Evolutionary conservation across 257 asterid species (phyloP).

Genomic region (Ballota nigra): DNA sequence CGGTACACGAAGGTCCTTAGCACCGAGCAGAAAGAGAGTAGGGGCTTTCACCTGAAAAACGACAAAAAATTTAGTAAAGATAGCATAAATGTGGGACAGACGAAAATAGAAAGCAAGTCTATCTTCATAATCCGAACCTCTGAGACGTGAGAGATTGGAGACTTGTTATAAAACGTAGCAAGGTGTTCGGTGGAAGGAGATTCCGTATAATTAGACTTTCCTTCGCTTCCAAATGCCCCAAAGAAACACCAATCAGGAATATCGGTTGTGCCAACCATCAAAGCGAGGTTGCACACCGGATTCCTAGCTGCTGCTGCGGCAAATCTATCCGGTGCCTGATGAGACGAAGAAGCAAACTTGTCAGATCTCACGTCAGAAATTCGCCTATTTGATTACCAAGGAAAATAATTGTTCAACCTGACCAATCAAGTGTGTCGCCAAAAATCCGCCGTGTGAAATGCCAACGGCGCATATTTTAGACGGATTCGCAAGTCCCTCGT

Average conservation of each 20-base stretch:
- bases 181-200: conserved; percentile 78
- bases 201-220: conserved; percentile 53
- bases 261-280: conserved; percentile 91
- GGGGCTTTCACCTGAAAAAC: conserved; percentile 85
- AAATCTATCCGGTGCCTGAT: conserved; percentile 81
- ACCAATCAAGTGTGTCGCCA: conserved; percentile 90
- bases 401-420: conserved; percentile 51
- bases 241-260: conserved; percentile 92
- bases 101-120: background rate
- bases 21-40: conserved; percentile 71
- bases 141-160: conserved; percentile 74
- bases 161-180: conserved; percentile 53
- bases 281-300: conserved; percentile 83
- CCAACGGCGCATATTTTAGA: conserved; percentile 81
- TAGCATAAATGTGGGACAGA: no score
- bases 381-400: background rate
- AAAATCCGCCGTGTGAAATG: conserved; percentile 96
- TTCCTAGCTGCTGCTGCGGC: conserved; percentile 87
- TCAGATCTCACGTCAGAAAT: background rate
- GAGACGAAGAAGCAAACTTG: background rate
- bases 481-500: conserved; percentile 70
- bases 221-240: conserved; percentile 62
- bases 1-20: conserved; percentile 89
- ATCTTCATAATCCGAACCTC: conserved; percentile 41
- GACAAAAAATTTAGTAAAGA: no score